Evolutionary conservation across 495 filamentous ascomycete species (phyloP), one percentile per base, ranked within the genome.

Genomic region (Recurvomyces mirabilis): DNA sequence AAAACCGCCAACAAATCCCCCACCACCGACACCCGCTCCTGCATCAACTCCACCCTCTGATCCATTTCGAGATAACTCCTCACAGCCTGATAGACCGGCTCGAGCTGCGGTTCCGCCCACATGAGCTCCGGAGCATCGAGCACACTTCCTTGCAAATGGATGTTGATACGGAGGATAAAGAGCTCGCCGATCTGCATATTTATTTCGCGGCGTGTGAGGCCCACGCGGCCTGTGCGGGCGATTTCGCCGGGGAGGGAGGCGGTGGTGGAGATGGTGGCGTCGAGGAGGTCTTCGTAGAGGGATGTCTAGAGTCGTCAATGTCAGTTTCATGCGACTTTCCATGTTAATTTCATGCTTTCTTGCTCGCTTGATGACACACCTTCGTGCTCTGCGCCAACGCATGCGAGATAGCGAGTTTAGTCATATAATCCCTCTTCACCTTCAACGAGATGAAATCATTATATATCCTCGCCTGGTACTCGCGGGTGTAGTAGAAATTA

Each of bases 131-230:
- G 91, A 7, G 87, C 89, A 53, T 98, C 91, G n/a, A 98, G 79
- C 10, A 98, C 87, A 20, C 81, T 87, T 28, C 93, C 93, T 62
- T 98, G 94, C 11, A 98, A 72, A 66, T 98, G 93, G 56, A 98
- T 94, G 57, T 89, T 94, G 67, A 98, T 96, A 21, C 89, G 74
- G 10, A 98, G 65, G 55, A 98, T 96, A 63, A 98, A 98, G 11
- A 98, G 75, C 63, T 98, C 84, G 60, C 91, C 91, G 44, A 98
- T 93, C 59, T 95, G 87, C 84, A 94, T 94, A 67, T 94, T 94
- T 71, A 95, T 94, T 58, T 96, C 73, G 21, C 73, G 69, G 11
- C 87, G 75, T 21, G 75, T 81, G 35, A 98, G 76, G 28, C 81
- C 77, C 53, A 96, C 84, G 56, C 86, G 89, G 46, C 91, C 91